These are phyloP conservation scores for Stromatinia cepivora DNA, from an alignment of 2,329 filamentous ascomycete genomes.

Conservation along the genomic window DNA sequence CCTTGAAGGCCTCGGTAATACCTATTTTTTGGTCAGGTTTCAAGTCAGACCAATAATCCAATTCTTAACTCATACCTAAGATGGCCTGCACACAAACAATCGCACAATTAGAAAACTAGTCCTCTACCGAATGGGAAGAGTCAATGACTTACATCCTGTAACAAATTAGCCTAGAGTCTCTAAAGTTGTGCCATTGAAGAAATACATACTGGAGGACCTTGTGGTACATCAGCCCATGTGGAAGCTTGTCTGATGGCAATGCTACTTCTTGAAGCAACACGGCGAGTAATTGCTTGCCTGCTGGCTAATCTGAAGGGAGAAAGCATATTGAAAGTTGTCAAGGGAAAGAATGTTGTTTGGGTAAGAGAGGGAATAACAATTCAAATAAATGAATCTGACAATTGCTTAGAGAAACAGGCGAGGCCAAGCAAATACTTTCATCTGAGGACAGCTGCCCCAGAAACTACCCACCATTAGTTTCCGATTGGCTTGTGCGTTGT, in stretches of 20 bases:
- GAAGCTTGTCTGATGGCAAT: slow-evolving; percentile 49
- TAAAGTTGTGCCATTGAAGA: slow-evolving; percentile 7
- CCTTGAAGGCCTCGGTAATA: slow-evolving; percentile 99
- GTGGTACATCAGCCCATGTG: slow-evolving; percentile 86
- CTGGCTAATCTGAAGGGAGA: slow-evolving; percentile 55
- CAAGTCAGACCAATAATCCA: slow-evolving; percentile 25
- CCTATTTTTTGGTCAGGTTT: slow-evolving; percentile 50
- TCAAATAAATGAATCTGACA: slow-evolving; percentile 18
- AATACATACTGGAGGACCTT: slow-evolving; percentile 84
- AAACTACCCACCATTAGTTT: slow-evolving; percentile 15
- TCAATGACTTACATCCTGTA: slow-evolving; percentile 42
- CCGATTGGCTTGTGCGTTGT: slow-evolving; percentile 17
- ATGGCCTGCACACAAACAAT: slow-evolving; percentile 59
- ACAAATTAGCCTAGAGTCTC: slow-evolving; percentile 19
- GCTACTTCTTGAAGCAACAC: slow-evolving; percentile 33
- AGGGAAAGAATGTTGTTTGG: slow-evolving; percentile 2
- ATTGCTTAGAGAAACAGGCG: slow-evolving; percentile 10
- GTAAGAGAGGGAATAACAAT: background rate
- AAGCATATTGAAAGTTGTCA: slow-evolving; percentile 50
- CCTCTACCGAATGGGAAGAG: slow-evolving; percentile 33
- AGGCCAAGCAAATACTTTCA: slow-evolving; percentile 7
- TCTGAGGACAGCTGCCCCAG: slow-evolving; percentile 18
- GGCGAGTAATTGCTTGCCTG: slow-evolving; percentile 47
- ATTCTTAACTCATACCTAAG: slow-evolving; percentile 58
- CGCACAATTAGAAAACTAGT: slow-evolving; percentile 39